Evolutionary conservation across 371 early-diverging fungal genomes (phyloP).

Genomic region (Syncephalastrum racemosum): DNA sequence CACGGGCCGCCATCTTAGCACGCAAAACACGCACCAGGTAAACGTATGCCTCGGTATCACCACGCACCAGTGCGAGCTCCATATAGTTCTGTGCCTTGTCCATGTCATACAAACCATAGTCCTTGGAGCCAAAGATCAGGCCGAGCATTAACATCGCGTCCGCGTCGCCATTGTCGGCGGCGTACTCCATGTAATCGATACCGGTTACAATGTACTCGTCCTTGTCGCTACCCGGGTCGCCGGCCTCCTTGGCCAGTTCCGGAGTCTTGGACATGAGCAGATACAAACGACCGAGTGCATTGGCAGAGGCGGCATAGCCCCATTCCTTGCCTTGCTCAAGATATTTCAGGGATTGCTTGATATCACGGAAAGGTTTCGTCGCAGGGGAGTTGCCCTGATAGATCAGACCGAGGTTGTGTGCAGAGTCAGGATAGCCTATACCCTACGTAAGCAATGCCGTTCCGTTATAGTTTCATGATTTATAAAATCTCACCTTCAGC

Average conservation of each 20-base stretch:
- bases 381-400: slow-evolving; percentile 50
- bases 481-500: slow-evolving; percentile 42
- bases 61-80: slow-evolving; percentile 59
- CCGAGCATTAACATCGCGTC: slow-evolving; percentile 61
- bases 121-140: slow-evolving; percentile 60
- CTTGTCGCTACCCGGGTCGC: slow-evolving; percentile 45
- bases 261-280: slow-evolving; percentile 47
- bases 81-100: slow-evolving; percentile 60
- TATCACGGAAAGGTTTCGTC: slow-evolving; percentile 38
- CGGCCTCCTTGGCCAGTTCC: slow-evolving; percentile 42
- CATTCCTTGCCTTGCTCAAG: slow-evolving; percentile 53
- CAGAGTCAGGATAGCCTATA: slow-evolving; percentile 60
- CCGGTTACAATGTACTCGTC: slow-evolving; percentile 58
- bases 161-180: slow-evolving; percentile 53
- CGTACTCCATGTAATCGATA: slow-evolving; percentile 57
- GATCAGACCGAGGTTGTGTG: slow-evolving; percentile 60
- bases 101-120: slow-evolving; percentile 59
- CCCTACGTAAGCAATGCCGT: not conserved
- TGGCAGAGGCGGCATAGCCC: slow-evolving; percentile 57
- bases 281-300: slow-evolving; percentile 53
- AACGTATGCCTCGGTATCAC: slow-evolving; percentile 50
- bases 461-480: not conserved
- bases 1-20: slow-evolving; percentile 54
- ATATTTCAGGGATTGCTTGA: slow-evolving; percentile 50
- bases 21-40: slow-evolving; percentile 53